Evolutionary conservation across 1,284 basidiomycete genomes (phyloP).

Genomic region (Tremellales sp.): DNA sequence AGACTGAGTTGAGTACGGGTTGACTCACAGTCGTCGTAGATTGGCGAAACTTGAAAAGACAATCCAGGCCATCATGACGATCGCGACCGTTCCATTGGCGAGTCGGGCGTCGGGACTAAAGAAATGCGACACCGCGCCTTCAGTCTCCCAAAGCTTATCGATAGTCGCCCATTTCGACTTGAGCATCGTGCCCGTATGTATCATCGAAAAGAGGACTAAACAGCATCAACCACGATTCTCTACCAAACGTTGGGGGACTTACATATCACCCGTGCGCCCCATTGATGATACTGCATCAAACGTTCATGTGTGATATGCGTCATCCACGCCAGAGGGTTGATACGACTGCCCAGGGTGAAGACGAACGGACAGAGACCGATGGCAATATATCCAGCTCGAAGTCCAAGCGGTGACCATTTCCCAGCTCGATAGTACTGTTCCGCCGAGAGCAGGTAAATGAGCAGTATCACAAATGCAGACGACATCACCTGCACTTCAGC

Average conservation of each 20-base stretch:
- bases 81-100: constrained; percentile 3
- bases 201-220: constrained; percentile 4
- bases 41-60: constrained; percentile 9
- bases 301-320: background rate
- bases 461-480: constrained; percentile 1
- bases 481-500: background rate
- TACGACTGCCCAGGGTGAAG: constrained; percentile 3
- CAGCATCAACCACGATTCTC: background rate
- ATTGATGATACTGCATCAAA: constrained; percentile 8
- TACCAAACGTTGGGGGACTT: background rate
- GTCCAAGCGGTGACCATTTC: constrained; percentile 2
- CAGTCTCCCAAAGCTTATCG: background rate
- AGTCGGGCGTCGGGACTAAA: background rate
- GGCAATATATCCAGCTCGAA: constrained; percentile 5
- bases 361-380: constrained; percentile 4
- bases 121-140: background rate
- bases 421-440: constrained; percentile 6
- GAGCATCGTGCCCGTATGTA: constrained; percentile 1
- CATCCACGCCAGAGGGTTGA: constrained; percentile 5
- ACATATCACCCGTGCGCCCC: constrained; percentile 4
- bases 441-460: constrained; percentile 3
- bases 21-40: constrained; percentile 1
- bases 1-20: background rate
- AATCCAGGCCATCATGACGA: constrained; percentile 6
- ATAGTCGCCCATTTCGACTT: constrained; percentile 1